A percentile compares a stretch with the other conserved stretches of the same genome.
phyloP scores from a whole-genome alignment of 495 filamentous ascomycete genomes.

The Neurospora intermedia region DNA sequence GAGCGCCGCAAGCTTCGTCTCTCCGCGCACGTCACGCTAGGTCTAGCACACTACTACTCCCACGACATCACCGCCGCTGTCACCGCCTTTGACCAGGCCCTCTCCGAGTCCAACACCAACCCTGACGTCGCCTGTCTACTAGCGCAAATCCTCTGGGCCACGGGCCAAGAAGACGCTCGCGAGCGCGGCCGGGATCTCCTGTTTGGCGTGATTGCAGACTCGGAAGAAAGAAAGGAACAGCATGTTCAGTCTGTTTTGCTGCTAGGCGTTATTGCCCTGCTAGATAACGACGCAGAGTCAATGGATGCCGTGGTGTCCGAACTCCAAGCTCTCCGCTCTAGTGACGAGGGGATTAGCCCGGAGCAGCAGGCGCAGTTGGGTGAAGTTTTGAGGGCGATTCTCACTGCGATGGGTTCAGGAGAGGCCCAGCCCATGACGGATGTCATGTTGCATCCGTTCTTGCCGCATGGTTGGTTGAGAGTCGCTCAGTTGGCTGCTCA shows the following conservation, averaged over 20 bases:
- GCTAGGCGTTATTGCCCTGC: slow-evolving; percentile 67
- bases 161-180: slow-evolving; percentile 63
- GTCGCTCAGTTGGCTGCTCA: slow-evolving; percentile 37
- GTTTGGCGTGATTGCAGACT: slow-evolving; percentile 49
- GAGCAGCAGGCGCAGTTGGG: slow-evolving; percentile 35
- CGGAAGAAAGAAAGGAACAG: slow-evolving; percentile 37
- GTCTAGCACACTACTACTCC: slow-evolving; percentile 65
- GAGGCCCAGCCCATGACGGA: slow-evolving; percentile 51
- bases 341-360: slow-evolving; percentile 34
- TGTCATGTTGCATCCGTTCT: slow-evolving; percentile 65
- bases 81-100: slow-evolving; percentile 67
- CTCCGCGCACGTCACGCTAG: slow-evolving; percentile 77
- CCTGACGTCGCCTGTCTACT: slow-evolving; percentile 84
- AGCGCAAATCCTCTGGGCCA: slow-evolving; percentile 86
- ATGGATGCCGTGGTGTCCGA: slow-evolving; percentile 73
- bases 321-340: slow-evolving; percentile 57
- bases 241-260: slow-evolving; percentile 71
- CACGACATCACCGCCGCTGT: slow-evolving; percentile 55
- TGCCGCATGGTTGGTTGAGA: slow-evolving; percentile 67
- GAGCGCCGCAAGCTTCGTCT: slow-evolving; percentile 56
- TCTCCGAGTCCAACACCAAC: slow-evolving; percentile 51
- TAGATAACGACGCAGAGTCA: slow-evolving; percentile 69
- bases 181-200: slow-evolving; percentile 68
- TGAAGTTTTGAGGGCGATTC: slow-evolving; percentile 35
- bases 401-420: slow-evolving; percentile 21